Evolutionary conservation across 495 filamentous ascomycete species (phyloP).

Genomic region (Astrocystis sublimbata): DNA sequence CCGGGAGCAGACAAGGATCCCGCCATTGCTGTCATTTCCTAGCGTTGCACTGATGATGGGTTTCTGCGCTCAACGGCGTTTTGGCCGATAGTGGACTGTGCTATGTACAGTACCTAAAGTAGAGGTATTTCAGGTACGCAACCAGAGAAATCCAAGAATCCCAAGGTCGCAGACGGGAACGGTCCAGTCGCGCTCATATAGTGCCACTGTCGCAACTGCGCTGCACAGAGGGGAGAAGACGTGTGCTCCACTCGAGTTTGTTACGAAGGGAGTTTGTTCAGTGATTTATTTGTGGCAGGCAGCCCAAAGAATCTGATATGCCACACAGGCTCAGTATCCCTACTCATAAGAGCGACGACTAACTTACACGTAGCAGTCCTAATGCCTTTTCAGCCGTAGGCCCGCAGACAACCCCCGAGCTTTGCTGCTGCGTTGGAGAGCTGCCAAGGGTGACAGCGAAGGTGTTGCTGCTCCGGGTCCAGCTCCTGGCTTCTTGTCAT

Average conservation of each 20-base stretch:
- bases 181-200: neutral
- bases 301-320: neutral
- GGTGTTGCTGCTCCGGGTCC: too few relatives aligned
- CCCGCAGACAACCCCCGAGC: neutral
- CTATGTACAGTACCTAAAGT: too few relatives aligned
- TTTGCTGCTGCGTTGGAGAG: neutral
- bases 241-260: neutral
- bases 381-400: neutral
- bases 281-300: neutral
- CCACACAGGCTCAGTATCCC: neutral
- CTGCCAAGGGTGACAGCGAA: slow-evolving; percentile 10
- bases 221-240: neutral
- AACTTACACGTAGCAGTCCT: slow-evolving; percentile 1
- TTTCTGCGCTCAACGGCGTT: neutral
- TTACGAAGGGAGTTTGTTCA: neutral
- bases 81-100: too few relatives aligned
- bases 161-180: too few relatives aligned
- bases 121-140: too few relatives aligned
- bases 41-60: slow-evolving; percentile 3
- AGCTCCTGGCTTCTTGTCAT: neutral
- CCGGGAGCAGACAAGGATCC: neutral
- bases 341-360: neutral
- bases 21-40: neutral
- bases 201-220: neutral
- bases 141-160: too few relatives aligned